Percentiles rank a stretch among this genome's conserved stretches.
These are phyloP conservation scores for Hypoxylon sp. DNA, from an alignment of 2,329 filamentous ascomycete genomes.

Conservation along the genomic window DNA sequence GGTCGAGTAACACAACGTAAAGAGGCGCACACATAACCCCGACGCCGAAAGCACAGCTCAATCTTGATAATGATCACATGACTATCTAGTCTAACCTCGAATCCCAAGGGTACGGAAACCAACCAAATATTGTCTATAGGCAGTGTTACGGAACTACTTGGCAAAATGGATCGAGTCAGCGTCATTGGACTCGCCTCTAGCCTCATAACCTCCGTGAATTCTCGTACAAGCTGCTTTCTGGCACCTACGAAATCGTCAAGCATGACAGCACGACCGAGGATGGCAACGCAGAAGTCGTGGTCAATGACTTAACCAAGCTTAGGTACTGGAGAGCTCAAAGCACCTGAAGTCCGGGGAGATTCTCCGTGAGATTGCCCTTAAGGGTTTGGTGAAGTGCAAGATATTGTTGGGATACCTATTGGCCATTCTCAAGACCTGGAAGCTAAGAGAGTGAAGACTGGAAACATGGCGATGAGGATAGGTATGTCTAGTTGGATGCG, in stretches of 20 bases:
- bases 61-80: too few relatives aligned
- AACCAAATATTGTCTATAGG: background rate
- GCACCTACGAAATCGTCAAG: slow-evolving; percentile 6
- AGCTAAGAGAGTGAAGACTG: too few relatives aligned
- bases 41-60: too few relatives aligned
- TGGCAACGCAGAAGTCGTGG: background rate
- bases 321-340: background rate
- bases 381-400: slow-evolving; percentile 6
- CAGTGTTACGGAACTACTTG: background rate
- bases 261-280: slow-evolving; percentile 8
- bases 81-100: too few relatives aligned
- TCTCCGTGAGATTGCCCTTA: slow-evolving; percentile 1
- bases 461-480: background rate
- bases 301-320: background rate
- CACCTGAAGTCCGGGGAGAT: background rate
- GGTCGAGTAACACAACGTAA: background rate
- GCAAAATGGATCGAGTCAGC: slow-evolving; percentile 48
- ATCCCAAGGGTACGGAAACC: background rate
- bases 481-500: background rate
- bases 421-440: slow-evolving; percentile 5
- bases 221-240: slow-evolving; percentile 16
- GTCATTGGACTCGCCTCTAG: slow-evolving; percentile 55
- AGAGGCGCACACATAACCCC: background rate
- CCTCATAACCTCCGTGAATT: slow-evolving; percentile 24
- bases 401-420: background rate